These are phyloP conservation scores for Phalaenopsis aphrodite DNA, from an alignment of 106 monocot genomes.

Conservation along the genomic window DNA sequence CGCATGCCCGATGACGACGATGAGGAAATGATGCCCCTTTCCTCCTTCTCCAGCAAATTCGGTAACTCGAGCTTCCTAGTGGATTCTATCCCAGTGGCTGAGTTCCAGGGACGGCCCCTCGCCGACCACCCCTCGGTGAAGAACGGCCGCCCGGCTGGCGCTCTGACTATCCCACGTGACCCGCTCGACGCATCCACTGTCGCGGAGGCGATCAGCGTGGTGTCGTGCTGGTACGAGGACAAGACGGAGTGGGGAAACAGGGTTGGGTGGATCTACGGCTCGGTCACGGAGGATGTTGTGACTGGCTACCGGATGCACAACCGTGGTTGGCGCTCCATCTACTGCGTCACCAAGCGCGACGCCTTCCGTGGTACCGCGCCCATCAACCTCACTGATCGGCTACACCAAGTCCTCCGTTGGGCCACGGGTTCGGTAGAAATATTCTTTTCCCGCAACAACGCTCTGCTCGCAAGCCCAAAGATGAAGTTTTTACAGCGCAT, in stretches of 20 bases:
- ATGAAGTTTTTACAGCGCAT: slow-evolving; percentile 68
- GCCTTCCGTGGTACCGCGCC: slow-evolving; percentile 51
- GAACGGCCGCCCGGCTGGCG: slow-evolving; percentile 61
- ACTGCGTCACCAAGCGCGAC: slow-evolving; percentile 49
- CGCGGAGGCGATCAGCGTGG: slow-evolving; percentile 64
- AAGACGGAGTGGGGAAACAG: slow-evolving; percentile 71
- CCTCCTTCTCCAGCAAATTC: slow-evolving; percentile 34
- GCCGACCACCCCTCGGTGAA: slow-evolving; percentile 63
- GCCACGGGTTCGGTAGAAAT: slow-evolving; percentile 78
- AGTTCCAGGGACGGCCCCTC: slow-evolving; percentile 57
- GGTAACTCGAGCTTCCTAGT: slow-evolving; percentile 48
- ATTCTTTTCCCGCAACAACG: slow-evolving; percentile 81
- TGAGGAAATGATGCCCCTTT: slow-evolving; percentile 15
- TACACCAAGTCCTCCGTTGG: slow-evolving; percentile 82
- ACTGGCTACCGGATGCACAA: slow-evolving; percentile 81
- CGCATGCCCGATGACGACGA: slow-evolving; percentile 32
- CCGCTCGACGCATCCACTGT: slow-evolving; percentile 54
- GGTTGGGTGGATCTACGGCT: slow-evolving; percentile 82
- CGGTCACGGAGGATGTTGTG: slow-evolving; percentile 59
- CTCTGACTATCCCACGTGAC: slow-evolving; percentile 42
- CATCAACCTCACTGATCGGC: slow-evolving; percentile 56
- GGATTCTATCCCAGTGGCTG: slow-evolving; percentile 55
- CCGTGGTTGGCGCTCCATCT: slow-evolving; percentile 64
- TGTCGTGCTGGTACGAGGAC: slow-evolving; percentile 87
- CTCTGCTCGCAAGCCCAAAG: slow-evolving; percentile 40